Percentiles rank a stretch among this genome's conserved stretches.
phyloP scores from a whole-genome alignment of 768 basidiomycete genomes.

The Astraeus odoratus region DNA sequence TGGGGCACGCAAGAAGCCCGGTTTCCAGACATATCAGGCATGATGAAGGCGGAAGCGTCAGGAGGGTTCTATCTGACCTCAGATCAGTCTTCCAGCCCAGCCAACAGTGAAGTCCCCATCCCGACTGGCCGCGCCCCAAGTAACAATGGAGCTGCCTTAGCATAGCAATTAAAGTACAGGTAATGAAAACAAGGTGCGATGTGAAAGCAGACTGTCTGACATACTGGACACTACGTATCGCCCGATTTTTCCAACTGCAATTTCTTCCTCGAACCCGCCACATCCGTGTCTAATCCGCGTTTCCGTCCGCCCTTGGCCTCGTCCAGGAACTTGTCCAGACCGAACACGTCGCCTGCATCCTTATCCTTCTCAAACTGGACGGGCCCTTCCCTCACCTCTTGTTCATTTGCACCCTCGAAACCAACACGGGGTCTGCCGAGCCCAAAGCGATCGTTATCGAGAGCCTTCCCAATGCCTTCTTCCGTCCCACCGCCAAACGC shows the following conservation, averaged over 20 bases:
- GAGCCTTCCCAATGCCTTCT: constrained; percentile 84
- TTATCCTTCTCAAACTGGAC: constrained; percentile 99
- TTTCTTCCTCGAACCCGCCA: constrained; percentile 62
- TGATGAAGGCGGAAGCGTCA: too few relatives aligned
- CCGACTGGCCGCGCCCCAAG: too few relatives aligned
- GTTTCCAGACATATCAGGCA: too few relatives aligned
- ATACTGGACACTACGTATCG: constrained; percentile 29
- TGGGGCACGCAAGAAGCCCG: too few relatives aligned
- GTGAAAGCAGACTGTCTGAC: not conserved
- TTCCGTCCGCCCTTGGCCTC: constrained; percentile 95
- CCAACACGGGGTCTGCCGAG: constrained; percentile 79
- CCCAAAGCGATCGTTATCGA: constrained; percentile 91
- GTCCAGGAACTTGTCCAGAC: constrained; percentile 93
- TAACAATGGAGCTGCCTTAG: too few relatives aligned
- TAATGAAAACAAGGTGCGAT: constrained; percentile 2
- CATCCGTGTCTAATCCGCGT: constrained; percentile 73
- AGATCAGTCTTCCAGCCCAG: too few relatives aligned
- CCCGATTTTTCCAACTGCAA: constrained; percentile 60
- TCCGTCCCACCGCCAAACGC: constrained; percentile 93
- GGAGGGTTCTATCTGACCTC: too few relatives aligned
- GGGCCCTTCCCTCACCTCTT: constrained; percentile 84
- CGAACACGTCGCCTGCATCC: constrained; percentile 95
- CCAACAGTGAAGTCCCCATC: too few relatives aligned
- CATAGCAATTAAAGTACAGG: constrained; percentile 4
- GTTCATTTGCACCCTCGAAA: constrained; percentile 85